Evolutionary conservation across 176 grass and related monocot genomes (phyloP).

Genomic region (Aegilops speltoides): DNA sequence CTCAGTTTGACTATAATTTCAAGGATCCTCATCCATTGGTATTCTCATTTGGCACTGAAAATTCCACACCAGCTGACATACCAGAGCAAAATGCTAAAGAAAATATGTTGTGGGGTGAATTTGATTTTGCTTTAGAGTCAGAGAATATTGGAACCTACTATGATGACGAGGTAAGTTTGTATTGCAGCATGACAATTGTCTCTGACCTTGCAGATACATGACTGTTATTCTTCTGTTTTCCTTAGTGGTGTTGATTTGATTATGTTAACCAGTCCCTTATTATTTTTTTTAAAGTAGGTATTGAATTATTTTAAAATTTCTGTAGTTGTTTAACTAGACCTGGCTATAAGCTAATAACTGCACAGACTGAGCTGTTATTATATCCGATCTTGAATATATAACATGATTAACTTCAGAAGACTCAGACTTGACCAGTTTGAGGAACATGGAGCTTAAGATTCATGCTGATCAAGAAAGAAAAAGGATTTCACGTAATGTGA

Average conservation of each 20-base stretch:
- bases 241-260: slow-evolving; percentile 17
- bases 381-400: neutral
- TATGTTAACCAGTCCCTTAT: neutral
- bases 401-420: neutral
- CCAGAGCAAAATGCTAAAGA: slow-evolving; percentile 43
- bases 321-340: neutral
- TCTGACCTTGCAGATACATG: neutral
- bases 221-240: slow-evolving; percentile 14
- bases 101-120: slow-evolving; percentile 75
- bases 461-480: neutral
- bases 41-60: slow-evolving; percentile 71
- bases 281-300: neutral
- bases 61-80: slow-evolving; percentile 37
- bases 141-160: slow-evolving; percentile 83
- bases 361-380: neutral
- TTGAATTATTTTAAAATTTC: neutral
- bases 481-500: neutral
- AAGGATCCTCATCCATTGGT: slow-evolving; percentile 63
- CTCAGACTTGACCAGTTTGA: neutral
- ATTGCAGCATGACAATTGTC: slow-evolving; percentile 15
- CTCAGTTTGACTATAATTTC: slow-evolving; percentile 42
- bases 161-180: slow-evolving; percentile 62
- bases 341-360: neutral
- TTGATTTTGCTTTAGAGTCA: slow-evolving; percentile 71
- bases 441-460: neutral